Evolutionary conservation across 805 yeast genomes (phyloP).

Genomic region (Millerago galiae): DNA sequence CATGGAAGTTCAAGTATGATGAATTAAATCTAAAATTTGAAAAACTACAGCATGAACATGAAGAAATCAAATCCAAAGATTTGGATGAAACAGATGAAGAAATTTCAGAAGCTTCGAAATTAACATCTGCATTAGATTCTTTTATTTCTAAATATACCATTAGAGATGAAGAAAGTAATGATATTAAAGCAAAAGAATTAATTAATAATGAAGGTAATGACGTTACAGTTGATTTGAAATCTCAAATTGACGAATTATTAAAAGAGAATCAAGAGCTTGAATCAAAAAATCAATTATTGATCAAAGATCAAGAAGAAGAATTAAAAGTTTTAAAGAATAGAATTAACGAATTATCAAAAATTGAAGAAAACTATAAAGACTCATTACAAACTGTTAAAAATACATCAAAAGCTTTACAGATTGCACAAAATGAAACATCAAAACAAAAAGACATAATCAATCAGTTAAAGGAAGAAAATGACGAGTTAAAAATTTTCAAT

Average conservation of each 20-base stretch:
- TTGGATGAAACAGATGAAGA: slow-evolving; percentile 30
- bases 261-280: slow-evolving; percentile 39
- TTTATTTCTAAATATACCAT: slow-evolving; percentile 23
- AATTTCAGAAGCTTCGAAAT: slow-evolving; percentile 13
- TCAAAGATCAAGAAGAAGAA: slow-evolving; percentile 29
- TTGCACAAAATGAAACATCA: slow-evolving; percentile 66
- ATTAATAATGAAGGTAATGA: neutral
- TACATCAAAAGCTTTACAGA: slow-evolving; percentile 65
- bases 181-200: slow-evolving; percentile 5
- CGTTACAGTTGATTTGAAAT: slow-evolving; percentile 22
- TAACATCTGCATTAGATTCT: slow-evolving; percentile 23
- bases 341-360: slow-evolving; percentile 30
- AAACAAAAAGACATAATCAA: slow-evolving; percentile 51
- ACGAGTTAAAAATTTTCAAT: slow-evolving; percentile 55
- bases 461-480: slow-evolving; percentile 56
- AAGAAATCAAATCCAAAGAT: slow-evolving; percentile 14
- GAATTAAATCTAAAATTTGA: slow-evolving; percentile 44
- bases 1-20: slow-evolving; percentile 37
- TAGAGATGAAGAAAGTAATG: slow-evolving; percentile 16
- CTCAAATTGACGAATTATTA: slow-evolving; percentile 51
- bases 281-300: slow-evolving; percentile 26
- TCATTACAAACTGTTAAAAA: slow-evolving; percentile 68
- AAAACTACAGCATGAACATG: slow-evolving; percentile 36
- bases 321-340: slow-evolving; percentile 25
- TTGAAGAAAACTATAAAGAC: slow-evolving; percentile 64